Percentiles rank a stretch among this genome's conserved stretches.
phyloP scores from a whole-genome alignment of 73 alveolate species.

The Breviolum minutum region DNA sequence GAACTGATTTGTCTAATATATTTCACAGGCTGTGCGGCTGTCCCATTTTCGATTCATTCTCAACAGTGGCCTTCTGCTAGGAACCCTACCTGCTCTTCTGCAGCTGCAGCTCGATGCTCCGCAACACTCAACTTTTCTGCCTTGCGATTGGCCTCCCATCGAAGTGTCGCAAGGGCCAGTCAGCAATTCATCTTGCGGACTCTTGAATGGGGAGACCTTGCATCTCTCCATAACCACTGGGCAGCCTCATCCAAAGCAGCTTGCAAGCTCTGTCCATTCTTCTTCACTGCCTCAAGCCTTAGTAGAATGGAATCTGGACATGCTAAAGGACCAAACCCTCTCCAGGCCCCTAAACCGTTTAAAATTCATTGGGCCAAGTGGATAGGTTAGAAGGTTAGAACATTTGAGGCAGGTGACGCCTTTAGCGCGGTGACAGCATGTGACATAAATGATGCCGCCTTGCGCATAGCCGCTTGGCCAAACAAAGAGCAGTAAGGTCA shows the following conservation, averaged over 20 bases:
- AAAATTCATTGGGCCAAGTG: background rate
- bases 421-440: too few species aligned
- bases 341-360: background rate
- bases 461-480: too few species aligned
- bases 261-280: slow-evolving; percentile 30
- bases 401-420: background rate
- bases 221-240: background rate
- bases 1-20: background rate
- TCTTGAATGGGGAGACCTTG: background rate
- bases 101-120: slow-evolving; percentile 72
- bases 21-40: background rate
- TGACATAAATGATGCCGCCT: too few species aligned
- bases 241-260: slow-evolving; percentile 60
- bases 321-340: background rate
- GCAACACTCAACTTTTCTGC: slow-evolving; percentile 25
- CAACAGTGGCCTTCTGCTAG: background rate
- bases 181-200: background rate
- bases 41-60: background rate
- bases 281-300: slow-evolving; percentile 41
- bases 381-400: too few species aligned
- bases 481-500: background rate
- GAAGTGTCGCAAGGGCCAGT: background rate
- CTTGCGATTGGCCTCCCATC: slow-evolving; percentile 40
- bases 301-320: too few species aligned
- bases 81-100: slow-evolving; percentile 32